Conservation (phyloP, 805 yeast genomes). For the Starmera quercuum region DNA sequence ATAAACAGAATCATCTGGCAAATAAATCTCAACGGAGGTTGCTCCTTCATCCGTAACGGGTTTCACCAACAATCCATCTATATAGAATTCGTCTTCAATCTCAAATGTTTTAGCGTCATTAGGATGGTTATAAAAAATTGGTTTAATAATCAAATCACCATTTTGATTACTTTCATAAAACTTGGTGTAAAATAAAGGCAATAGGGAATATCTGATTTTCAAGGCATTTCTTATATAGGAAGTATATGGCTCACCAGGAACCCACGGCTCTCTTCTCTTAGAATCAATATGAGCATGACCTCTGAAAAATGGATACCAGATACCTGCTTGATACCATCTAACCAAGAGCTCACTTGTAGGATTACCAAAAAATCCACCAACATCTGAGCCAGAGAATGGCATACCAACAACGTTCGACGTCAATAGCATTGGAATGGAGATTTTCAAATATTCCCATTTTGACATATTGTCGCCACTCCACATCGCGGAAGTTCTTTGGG, state of each 20-base stretch:
- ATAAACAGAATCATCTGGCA: slow-evolving; percentile 43
- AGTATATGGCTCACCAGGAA: slow-evolving; percentile 69
- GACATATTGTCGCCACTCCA: slow-evolving; percentile 99
- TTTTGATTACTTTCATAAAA: slow-evolving; percentile 55
- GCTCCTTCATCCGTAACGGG: slow-evolving; percentile 64
- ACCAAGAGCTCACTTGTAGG: slow-evolving; percentile 75
- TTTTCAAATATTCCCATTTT: slow-evolving; percentile 77
- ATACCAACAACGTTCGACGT: slow-evolving; percentile 76
- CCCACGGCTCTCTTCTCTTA: slow-evolving; percentile 87
- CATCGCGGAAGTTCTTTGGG: slow-evolving; percentile 85
- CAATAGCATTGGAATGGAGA: slow-evolving; percentile 82
- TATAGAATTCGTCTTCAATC: slow-evolving; percentile 76
- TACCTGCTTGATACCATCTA: slow-evolving; percentile 95
- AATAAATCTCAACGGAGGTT: slow-evolving; percentile 22
- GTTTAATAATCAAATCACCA: slow-evolving; percentile 69
- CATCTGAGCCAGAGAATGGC: slow-evolving; percentile 95
- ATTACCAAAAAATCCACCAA: slow-evolving; percentile 93
- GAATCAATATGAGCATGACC: slow-evolving; percentile 96
- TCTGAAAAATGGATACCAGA: slow-evolving; percentile 94
- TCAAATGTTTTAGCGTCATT: slow-evolving; percentile 38
- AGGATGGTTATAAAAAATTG: slow-evolving; percentile 54
- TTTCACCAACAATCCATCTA: slow-evolving; percentile 75
- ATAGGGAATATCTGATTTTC: slow-evolving; percentile 60
- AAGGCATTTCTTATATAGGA: slow-evolving; percentile 63
- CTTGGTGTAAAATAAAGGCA: slow-evolving; percentile 76